Conservation (phyloP, 73 alveolate species). For the Tetrahymena thermophila region DNA sequence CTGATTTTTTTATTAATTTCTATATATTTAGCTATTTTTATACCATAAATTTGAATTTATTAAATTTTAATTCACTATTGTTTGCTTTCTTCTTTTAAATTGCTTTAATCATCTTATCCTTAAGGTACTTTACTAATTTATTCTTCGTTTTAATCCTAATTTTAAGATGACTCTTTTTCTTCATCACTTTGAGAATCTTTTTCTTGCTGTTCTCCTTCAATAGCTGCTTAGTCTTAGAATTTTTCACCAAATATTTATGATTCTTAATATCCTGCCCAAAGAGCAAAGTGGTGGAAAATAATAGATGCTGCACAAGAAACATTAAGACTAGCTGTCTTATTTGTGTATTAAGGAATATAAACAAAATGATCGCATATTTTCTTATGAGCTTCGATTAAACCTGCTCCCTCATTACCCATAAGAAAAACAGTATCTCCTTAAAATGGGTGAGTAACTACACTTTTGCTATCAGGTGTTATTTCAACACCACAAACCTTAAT, state of each 20-base stretch:
- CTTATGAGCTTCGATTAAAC: slow-evolving; percentile 61
- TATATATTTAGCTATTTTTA: too few relatives aligned
- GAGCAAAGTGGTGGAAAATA: slow-evolving; percentile 67
- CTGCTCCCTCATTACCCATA: slow-evolving; percentile 71
- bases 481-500: slow-evolving; percentile 65
- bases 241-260: slow-evolving; percentile 18
- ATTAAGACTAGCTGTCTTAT: slow-evolving; percentile 64
- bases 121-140: too few relatives aligned
- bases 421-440: slow-evolving; percentile 61
- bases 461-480: slow-evolving; percentile 54
- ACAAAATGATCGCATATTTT: slow-evolving; percentile 66
- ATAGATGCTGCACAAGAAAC: slow-evolving; percentile 63
- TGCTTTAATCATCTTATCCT: background rate
- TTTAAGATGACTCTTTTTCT: background rate
- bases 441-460: slow-evolving; percentile 55
- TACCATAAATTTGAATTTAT: background rate
- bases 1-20: too few relatives aligned
- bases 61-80: background rate
- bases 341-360: slow-evolving; percentile 59
- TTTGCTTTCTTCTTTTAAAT: background rate
- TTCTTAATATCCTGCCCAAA: slow-evolving; percentile 38
- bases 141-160: background rate
- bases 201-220: background rate
- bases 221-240: background rate
- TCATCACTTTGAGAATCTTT: background rate